Evolutionary conservation across 768 basidiomycete genomes (phyloP), one percentile per base, ranked within the genome.

Genomic region (Pulveroboletus frians): DNA sequence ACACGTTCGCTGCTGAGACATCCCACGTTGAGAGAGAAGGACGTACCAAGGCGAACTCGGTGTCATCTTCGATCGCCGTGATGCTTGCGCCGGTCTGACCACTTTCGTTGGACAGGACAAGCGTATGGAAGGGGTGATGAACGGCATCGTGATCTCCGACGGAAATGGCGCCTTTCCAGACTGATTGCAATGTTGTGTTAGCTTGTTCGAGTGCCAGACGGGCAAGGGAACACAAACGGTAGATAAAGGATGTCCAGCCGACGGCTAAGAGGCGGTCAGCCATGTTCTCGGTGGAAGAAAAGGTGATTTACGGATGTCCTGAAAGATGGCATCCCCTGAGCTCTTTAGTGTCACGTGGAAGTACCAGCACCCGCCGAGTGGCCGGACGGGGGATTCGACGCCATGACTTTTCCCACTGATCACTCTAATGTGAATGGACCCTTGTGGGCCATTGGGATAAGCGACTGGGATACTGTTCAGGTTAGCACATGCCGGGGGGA

Each of bases 301-400:
- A n/a, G 36, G 32, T 18, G 13, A 69, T 84, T 62, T 55, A 83
- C 89, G 93, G 35, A 97, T 73, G 9, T 85, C 80, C 64, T 94
- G 94, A 72, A 89, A 95, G 27, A 91, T 76, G 27, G 64, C 61
- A 36, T 68, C 73, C 2, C 78, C 82, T 27, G 80, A 75, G 51
- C 76, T 76, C 23, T 76, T 69, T 64, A 94, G 83, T 50, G 72
- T 80, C 52, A 85, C 69, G 61, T 94, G 90, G 71, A 94, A 84
- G 68, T 81, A 96, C 89, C 91, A 94, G 68, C 92, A 94, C 5
- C 94, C 94, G 11, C 94, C 94, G 1, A 93, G 77, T 0, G 91
- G 91, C 41, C 86, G 74, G 20, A 98, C 93, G 23, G 92, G 92
- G 2, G 91, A 93, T 61, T 86, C 85, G 13, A 83, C 75, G 11